Conservation (phyloP, 2,329 filamentous ascomycete species). For the Neofusicoccum ribis region DNA sequence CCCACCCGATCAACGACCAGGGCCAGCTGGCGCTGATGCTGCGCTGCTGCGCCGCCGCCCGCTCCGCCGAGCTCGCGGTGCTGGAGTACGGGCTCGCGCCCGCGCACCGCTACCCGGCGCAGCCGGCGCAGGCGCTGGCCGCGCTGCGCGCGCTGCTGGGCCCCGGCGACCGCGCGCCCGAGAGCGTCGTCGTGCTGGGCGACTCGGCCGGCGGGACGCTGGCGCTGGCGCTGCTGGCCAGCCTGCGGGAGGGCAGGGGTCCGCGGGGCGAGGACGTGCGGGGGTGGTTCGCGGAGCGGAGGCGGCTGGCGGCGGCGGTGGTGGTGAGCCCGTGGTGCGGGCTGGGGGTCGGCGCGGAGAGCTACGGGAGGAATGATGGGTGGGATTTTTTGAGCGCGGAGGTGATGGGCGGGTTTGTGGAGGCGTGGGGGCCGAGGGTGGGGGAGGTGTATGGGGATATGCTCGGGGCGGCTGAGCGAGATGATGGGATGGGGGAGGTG, state of each 20-base stretch:
- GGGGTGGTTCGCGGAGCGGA: too few relatives aligned
- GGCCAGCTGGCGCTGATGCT: slow-evolving; percentile 31
- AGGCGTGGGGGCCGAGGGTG: neutral
- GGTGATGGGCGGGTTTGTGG: neutral
- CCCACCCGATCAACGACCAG: slow-evolving; percentile 39
- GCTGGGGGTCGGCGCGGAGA: neutral
- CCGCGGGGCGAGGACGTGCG: too few relatives aligned
- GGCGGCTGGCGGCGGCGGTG: neutral
- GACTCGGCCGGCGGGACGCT: too few relatives aligned
- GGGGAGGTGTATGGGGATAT: neutral
- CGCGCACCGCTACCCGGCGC: slow-evolving; percentile 41
- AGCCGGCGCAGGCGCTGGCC: slow-evolving; percentile 43
- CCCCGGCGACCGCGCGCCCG: too few relatives aligned
- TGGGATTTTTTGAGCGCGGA: neutral
- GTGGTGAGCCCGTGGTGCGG: neutral
- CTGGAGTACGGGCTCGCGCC: slow-evolving; percentile 56
- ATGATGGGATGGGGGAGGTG: neutral
- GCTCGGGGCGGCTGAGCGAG: neutral
- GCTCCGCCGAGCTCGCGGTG: slow-evolving; percentile 49
- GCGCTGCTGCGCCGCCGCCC: slow-evolving; percentile 35
- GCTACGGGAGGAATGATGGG: neutral
- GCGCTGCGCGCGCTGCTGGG: slow-evolving; percentile 39
- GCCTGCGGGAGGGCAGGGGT: slow-evolving; percentile 36
- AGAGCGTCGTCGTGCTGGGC: too few relatives aligned
- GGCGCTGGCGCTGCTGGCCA: too few relatives aligned